phyloP scores from a whole-genome alignment of 768 basidiomycete species.

The Pulveroboletus sp. region DNA sequence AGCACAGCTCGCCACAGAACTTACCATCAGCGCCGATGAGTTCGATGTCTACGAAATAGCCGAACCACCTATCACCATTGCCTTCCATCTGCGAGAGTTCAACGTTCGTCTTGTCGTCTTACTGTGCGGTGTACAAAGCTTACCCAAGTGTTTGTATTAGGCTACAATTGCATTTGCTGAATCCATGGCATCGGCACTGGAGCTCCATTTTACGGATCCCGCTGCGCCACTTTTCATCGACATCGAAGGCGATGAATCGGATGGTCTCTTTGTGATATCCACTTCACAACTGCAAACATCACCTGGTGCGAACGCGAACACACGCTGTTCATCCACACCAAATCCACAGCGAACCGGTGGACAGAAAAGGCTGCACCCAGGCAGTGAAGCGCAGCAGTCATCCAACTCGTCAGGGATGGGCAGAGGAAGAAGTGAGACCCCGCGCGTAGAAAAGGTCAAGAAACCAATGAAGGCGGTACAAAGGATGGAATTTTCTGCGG shows the following conservation, averaged over 20 bases:
- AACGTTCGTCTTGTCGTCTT: slow-evolving; percentile 45
- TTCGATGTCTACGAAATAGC: slow-evolving; percentile 76
- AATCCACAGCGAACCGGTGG: slow-evolving; percentile 7
- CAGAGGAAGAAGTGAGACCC: slow-evolving; percentile 31
- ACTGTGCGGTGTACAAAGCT: background rate
- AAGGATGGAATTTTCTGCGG: slow-evolving; percentile 21
- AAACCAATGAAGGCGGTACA: slow-evolving; percentile 39
- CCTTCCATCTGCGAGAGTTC: slow-evolving; percentile 83
- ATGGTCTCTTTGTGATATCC: slow-evolving; percentile 75
- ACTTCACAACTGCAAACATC: slow-evolving; percentile 55
- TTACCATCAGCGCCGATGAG: slow-evolving; percentile 74
- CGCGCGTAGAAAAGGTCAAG: slow-evolving; percentile 45
- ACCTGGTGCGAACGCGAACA: slow-evolving; percentile 14
- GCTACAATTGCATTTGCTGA: slow-evolving; percentile 82
- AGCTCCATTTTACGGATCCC: slow-evolving; percentile 75
- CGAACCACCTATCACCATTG: slow-evolving; percentile 61
- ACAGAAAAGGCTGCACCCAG: slow-evolving; percentile 21
- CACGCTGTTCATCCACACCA: slow-evolving; percentile 18
- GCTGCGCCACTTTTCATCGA: slow-evolving; percentile 74
- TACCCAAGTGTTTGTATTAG: slow-evolving; percentile 35
- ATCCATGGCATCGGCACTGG: slow-evolving; percentile 58
- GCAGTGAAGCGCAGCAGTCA: slow-evolving; percentile 27
- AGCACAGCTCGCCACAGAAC: slow-evolving; percentile 69
- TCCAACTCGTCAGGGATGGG: slow-evolving; percentile 23
- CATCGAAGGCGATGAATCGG: slow-evolving; percentile 63